Evolutionary conservation across 2,329 filamentous ascomycete species (phyloP).

Genomic region (Bisporella sp.): DNA sequence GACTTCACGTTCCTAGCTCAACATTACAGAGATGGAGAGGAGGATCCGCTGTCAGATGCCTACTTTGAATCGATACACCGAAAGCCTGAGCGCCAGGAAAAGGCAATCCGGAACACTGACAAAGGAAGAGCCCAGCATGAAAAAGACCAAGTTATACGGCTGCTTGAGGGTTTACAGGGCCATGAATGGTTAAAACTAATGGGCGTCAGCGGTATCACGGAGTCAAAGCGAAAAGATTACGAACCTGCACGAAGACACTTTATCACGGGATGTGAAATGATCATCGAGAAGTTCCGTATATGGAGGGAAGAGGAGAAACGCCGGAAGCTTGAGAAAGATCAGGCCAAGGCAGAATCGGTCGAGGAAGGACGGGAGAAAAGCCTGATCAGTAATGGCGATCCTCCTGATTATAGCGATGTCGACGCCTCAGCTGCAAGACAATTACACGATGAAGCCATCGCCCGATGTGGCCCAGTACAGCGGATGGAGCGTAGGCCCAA

Average conservation of each 20-base stretch:
- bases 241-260: constrained; percentile 82
- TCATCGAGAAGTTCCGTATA: constrained; percentile 78
- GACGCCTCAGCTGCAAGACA: constrained; percentile 68
- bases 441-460: constrained; percentile 45
- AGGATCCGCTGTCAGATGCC: constrained; percentile 50
- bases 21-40: constrained; percentile 28
- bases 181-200: constrained; percentile 91
- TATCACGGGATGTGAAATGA: constrained; percentile 70
- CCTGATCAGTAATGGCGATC: constrained; percentile 37
- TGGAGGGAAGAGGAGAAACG: constrained; percentile 91
- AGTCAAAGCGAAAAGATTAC: constrained; percentile 78
- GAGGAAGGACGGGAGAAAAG: constrained; percentile 16
- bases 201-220: constrained; percentile 75
- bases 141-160: constrained; percentile 55
- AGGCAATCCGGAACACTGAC: constrained; percentile 56
- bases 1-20: constrained; percentile 47
- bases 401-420: constrained; percentile 35
- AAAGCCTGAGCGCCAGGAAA: constrained; percentile 53
- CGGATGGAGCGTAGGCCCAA: constrained; percentile 29
- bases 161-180: constrained; percentile 77
- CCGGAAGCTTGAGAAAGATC: constrained; percentile 69
- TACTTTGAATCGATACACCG: constrained; percentile 48
- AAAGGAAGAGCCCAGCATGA: constrained; percentile 61
- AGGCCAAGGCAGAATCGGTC: constrained; percentile 41
- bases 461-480: constrained; percentile 20